A percentile compares a stretch with the other conserved stretches of the same genome.
phyloP scores from a whole-genome alignment of 352 stramenopile species.

The Phytophthora litchii region DNA sequence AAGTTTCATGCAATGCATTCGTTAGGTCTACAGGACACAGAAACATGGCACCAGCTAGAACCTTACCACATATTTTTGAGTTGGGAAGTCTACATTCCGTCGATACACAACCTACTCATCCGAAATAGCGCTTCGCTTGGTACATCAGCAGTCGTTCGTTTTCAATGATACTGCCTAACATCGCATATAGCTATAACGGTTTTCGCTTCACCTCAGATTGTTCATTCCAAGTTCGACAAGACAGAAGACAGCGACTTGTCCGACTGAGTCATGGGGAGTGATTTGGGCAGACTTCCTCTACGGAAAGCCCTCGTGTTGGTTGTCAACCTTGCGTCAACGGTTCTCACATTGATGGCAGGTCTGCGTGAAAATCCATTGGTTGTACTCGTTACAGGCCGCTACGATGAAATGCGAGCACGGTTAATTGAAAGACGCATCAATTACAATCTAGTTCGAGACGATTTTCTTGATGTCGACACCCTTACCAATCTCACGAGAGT shows the following conservation, averaged over 20 bases:
- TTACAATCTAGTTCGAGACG: constrained; percentile 47
- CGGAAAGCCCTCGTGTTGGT: constrained; percentile 33
- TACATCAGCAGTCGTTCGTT: background rate
- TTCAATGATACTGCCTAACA: background rate
- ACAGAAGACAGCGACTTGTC: background rate
- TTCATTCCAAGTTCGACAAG: constrained; percentile 15
- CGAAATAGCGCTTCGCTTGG: background rate
- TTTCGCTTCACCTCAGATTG: background rate
- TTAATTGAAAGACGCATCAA: constrained; percentile 46
- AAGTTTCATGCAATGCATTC: too few species aligned
- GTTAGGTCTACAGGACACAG: too few species aligned
- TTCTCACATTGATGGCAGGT: constrained; percentile 56
- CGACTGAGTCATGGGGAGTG: constrained; percentile 17
- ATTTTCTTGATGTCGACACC: constrained; percentile 36
- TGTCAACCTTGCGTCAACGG: constrained; percentile 51
- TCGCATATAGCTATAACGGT: background rate
- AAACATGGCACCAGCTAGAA: too few species aligned
- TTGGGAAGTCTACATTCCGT: background rate
- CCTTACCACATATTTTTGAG: background rate
- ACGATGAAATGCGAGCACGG: constrained; percentile 50
- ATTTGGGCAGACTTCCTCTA: constrained; percentile 17
- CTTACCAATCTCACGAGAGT: constrained; percentile 40
- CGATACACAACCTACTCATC: background rate
- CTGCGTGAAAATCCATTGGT: constrained; percentile 62
- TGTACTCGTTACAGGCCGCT: constrained; percentile 45